Evolutionary conservation across 2,329 filamentous ascomycete species (phyloP), one percentile per base, ranked within the genome.

Genomic region (Coniochaeta ligniaria): DNA sequence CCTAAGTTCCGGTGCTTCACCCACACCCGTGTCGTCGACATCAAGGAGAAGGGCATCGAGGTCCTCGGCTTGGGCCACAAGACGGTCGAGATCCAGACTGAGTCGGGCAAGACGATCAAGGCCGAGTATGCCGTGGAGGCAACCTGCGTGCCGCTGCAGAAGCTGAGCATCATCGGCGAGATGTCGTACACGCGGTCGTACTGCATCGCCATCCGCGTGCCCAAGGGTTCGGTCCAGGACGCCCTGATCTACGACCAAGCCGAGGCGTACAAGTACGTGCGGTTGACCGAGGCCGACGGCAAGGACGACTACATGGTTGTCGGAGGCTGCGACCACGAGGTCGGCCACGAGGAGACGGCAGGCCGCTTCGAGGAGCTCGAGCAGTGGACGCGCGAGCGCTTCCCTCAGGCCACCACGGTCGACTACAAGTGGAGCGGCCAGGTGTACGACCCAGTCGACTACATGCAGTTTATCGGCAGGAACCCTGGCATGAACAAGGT

Each of bases 361-460:
- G 75, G 74, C 0, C 77, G 79, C 7, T 83, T 80, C 61, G 70
- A 72, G 1, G 78, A 83, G 64, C 75, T 85, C 4, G 81, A 83
- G 66, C 66, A 66, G 0, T 85, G 82, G 83, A 75, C 75, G 0
- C 76, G 80, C 7, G 75, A 79, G 57, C 77, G 83, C 31, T 85
- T 85, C 67, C 74, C 81, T 0, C 72, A 78, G 56, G 77, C 77
- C 1, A 76, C 76, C 0, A 67, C 72, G 3, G 74, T 81, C 8
- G 83, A 85, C 62, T 85, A 83, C 71, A 73, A 73, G 22, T 85
- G 82, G 82, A 82, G 78, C 36, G 82, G 83, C 0, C 83, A 86
- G 69, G 75, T 85, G 50, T 78, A 80, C 64, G 82, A 85, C 62
- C 80, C 82, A 0, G 74, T 78, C 12, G 82, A 85, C 64, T 77